Conservation (phyloP, 768 basidiomycete species). For the Pulveroboletus sp. region DNA sequence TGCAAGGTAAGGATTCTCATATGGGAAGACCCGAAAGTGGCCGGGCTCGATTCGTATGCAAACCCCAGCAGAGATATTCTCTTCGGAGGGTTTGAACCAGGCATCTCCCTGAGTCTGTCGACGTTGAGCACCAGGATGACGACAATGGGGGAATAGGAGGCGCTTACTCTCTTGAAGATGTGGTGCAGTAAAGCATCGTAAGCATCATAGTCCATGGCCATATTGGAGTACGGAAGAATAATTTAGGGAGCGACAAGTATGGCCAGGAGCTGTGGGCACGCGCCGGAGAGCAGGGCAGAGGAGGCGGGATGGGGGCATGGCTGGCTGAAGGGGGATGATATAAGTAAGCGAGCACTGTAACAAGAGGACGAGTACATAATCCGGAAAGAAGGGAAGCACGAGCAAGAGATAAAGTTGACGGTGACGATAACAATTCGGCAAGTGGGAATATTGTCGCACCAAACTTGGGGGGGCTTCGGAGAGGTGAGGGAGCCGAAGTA, state of each 20-base stretch:
- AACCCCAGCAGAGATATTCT: slow-evolving; percentile 76
- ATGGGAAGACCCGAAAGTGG: slow-evolving; percentile 78
- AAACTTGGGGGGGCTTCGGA: not conserved
- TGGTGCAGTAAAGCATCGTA: slow-evolving; percentile 78
- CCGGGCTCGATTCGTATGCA: slow-evolving; percentile 66
- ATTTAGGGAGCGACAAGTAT: not conserved
- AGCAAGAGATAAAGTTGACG: not conserved
- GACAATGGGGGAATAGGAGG: not conserved
- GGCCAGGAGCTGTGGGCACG: not conserved
- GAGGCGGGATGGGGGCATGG: not conserved
- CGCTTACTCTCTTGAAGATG: slow-evolving; percentile 65
- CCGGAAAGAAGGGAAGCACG: not conserved
- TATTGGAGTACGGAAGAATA: not conserved
- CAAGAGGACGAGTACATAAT: not conserved
- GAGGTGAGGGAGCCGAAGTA: slow-evolving; percentile 3
- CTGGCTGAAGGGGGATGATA: not conserved
- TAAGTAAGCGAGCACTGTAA: slow-evolving; percentile 18
- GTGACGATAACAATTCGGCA: slow-evolving; percentile 4
- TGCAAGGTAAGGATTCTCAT: slow-evolving; percentile 73
- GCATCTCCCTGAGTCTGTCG: slow-evolving; percentile 73
- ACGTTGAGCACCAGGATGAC: not conserved
- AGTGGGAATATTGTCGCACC: slow-evolving; percentile 1
- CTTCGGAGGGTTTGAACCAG: slow-evolving; percentile 83
- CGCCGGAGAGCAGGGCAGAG: slow-evolving; percentile 1
- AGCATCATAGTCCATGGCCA: slow-evolving; percentile 57